Percentiles rank a stretch among this genome's conserved stretches.
phyloP scores from a whole-genome alignment of 2,329 filamentous ascomycete species.

The Colletotrichum sojae region DNA sequence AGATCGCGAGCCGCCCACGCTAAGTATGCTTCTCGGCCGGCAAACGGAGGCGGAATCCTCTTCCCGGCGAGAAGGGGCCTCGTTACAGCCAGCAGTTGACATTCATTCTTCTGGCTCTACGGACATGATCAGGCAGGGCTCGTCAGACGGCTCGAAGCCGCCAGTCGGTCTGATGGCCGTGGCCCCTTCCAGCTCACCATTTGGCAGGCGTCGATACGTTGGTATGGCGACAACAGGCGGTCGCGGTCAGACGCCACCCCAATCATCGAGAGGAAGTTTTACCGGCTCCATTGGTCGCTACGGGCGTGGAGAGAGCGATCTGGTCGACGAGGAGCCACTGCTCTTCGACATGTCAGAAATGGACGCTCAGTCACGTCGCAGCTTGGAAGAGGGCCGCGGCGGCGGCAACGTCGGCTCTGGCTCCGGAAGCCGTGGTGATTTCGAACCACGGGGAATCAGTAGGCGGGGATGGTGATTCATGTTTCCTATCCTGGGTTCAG shows the following conservation, averaged over 20 bases:
- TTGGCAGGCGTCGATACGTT: constrained; percentile 61
- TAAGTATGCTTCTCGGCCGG: constrained; percentile 73
- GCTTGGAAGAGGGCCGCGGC: constrained; percentile 67
- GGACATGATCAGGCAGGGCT: constrained; percentile 57
- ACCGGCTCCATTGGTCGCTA: constrained; percentile 56
- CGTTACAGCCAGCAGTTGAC: constrained; percentile 59
- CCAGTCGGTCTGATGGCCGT: constrained; percentile 60
- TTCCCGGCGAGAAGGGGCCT: constrained; percentile 17
- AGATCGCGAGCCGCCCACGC: constrained; percentile 73
- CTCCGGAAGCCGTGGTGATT: constrained; percentile 52
- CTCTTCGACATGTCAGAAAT: constrained; percentile 83
- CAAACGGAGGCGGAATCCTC: constrained; percentile 55
- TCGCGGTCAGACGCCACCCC: constrained; percentile 59
- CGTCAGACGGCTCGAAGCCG: constrained; percentile 60
- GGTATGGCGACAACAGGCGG: constrained; percentile 54
- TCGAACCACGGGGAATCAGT: constrained; percentile 55
- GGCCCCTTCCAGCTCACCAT: constrained; percentile 60
- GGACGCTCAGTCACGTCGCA: constrained; percentile 70
- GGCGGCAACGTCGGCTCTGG: constrained; percentile 56
- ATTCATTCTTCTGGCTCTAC: constrained; percentile 56
- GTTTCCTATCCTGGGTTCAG: constrained; percentile 29
- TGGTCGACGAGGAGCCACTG: constrained; percentile 76
- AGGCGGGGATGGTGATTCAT: constrained; percentile 53
- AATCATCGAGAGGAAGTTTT: constrained; percentile 63
- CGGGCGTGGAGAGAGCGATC: constrained; percentile 60